These are phyloP conservation scores for Apiotrichum akiyoshidainum DNA, from an alignment of 1,284 basidiomycete genomes.

Conservation along the genomic window DNA sequence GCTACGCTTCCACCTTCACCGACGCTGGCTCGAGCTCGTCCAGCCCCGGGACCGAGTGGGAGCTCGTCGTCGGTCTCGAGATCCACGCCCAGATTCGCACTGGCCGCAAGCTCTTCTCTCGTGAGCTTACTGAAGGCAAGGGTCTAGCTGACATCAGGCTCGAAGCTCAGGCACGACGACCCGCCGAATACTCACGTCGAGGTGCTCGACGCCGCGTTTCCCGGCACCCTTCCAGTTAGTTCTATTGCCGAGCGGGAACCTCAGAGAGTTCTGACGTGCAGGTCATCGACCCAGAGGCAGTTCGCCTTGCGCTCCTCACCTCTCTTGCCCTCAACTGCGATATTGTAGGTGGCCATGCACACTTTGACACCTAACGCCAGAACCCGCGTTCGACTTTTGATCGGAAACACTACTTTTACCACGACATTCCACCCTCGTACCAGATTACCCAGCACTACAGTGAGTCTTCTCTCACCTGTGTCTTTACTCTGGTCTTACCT, in stretches of 20 bases:
- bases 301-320: conserved; percentile 75
- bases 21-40: not conserved
- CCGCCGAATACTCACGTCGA: conserved; percentile 65
- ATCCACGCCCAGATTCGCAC: conserved; percentile 92
- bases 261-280: conserved; percentile 38
- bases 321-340: conserved; percentile 74
- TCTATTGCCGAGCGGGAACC: not conserved
- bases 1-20: not conserved
- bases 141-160: conserved; percentile 15
- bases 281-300: conserved; percentile 74
- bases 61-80: conserved; percentile 88
- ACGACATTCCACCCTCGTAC: conserved; percentile 88
- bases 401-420: conserved; percentile 97
- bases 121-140: conserved; percentile 52
- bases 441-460: conserved; percentile 96
- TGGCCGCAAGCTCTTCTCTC: conserved; percentile 82
- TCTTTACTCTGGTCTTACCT: too few species aligned
- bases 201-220: conserved; percentile 83
- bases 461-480: conserved; percentile 34
- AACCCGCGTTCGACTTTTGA: conserved; percentile 80
- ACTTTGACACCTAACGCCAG: conserved; percentile 22
- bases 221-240: conserved; percentile 83
- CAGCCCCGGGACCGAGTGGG: conserved; percentile 54
- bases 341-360: conserved; percentile 53
- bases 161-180: conserved; percentile 36